These are phyloP conservation scores for Echinosophora koreensis DNA, from an alignment of 306 rosid species.

Conservation along the genomic window DNA sequence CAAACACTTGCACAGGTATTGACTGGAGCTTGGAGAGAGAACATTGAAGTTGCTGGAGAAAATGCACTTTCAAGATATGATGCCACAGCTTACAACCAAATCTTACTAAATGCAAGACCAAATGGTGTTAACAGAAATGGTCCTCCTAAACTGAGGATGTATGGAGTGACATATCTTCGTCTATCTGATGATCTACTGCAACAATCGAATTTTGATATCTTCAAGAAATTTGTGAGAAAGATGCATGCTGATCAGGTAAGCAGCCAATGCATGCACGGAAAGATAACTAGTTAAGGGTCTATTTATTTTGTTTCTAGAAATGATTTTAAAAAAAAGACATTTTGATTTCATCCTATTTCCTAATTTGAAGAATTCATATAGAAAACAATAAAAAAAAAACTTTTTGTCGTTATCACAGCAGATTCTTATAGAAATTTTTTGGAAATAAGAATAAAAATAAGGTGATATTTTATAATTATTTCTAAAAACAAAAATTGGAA, in stretches of 20 bases:
- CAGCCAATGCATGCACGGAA: too few relatives aligned
- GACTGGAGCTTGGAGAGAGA: conserved; percentile 89
- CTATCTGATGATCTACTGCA: conserved; percentile 64
- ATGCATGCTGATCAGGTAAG: conserved; percentile 93
- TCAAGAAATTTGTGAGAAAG: conserved; percentile 79
- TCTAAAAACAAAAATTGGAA: too few relatives aligned
- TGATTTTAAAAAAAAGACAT: too few relatives aligned
- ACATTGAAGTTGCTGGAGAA: conserved; percentile 88
- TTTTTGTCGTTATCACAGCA: too few relatives aligned
- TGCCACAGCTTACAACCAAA: conserved; percentile 76
- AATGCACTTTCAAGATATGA: conserved; percentile 90
- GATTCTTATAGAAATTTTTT: too few relatives aligned
- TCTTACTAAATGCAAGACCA: conserved; percentile 90
- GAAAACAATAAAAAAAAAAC: too few relatives aligned
- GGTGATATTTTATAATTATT: too few relatives aligned
- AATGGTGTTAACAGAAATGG: conserved; percentile 74
- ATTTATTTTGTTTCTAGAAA: too few relatives aligned
- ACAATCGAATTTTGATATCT: conserved; percentile 59
- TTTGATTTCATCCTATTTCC: too few relatives aligned
- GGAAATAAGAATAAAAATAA: too few relatives aligned
- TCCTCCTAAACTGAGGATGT: conserved; percentile 69
- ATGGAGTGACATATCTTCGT: conserved; percentile 85
- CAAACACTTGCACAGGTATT: conserved; percentile 56
- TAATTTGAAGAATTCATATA: too few relatives aligned
- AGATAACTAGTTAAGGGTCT: too few relatives aligned